Conservation (phyloP, 441 rosid species). For the Populus tomentosa region DNA sequence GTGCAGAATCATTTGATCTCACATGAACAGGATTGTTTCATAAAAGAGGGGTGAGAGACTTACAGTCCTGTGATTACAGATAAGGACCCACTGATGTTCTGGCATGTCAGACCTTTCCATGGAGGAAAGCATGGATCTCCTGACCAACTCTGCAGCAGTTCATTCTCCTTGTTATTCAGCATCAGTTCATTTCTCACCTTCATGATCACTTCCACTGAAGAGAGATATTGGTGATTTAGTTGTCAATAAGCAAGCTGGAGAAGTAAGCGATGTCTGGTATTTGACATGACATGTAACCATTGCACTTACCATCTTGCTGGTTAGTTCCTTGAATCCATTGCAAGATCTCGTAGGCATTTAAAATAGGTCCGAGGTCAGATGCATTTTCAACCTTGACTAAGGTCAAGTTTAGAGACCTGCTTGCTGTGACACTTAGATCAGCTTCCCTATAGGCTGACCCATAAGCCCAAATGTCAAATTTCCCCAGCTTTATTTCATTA, state of each 20-base stretch:
- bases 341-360: conserved; percentile 67
- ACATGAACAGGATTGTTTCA: neutral
- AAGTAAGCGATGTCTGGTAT: neutral
- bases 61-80: conserved; percentile 44
- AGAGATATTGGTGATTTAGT: neutral
- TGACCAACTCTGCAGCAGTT: conserved; percentile 44
- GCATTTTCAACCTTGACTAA: conserved; percentile 40
- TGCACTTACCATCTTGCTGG: conserved; percentile 41
- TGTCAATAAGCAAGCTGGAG: neutral
- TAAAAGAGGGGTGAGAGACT: conserved; percentile 18
- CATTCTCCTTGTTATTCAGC: conserved; percentile 24
- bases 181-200: conserved; percentile 33
- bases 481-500: conserved; percentile 19
- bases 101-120: conserved; percentile 56
- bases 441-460: conserved; percentile 40
- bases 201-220: conserved; percentile 39
- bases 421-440: conserved; percentile 32
- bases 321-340: conserved; percentile 37
- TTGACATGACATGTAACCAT: neutral
- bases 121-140: conserved; percentile 68
- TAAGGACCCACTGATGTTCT: conserved; percentile 20
- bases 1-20: neutral
- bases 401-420: conserved; percentile 51
- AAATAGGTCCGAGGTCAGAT: conserved; percentile 50
- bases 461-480: conserved; percentile 39